Evolutionary conservation across 148 eudicot species (phyloP).

Genomic region (Chenopodium suecicum): DNA sequence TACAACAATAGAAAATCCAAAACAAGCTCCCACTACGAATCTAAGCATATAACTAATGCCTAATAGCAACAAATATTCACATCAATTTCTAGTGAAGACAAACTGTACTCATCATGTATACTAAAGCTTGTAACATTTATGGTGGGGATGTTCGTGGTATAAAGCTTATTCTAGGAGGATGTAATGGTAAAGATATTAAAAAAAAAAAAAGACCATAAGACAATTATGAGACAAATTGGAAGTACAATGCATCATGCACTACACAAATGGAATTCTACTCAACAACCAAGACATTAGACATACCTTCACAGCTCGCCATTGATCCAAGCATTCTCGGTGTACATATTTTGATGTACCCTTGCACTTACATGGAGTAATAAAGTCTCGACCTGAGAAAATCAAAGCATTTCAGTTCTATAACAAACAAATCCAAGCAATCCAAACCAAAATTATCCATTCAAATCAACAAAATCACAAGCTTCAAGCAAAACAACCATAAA

Average conservation of each 20-base stretch:
- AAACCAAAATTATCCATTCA: neutral
- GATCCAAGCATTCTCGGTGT: slow-evolving; percentile 93
- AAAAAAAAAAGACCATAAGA: neutral
- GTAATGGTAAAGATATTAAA: neutral
- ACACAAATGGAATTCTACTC: neutral
- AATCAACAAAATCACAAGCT: neutral
- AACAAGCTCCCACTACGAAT: neutral
- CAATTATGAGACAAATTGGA: neutral
- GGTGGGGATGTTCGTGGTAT: neutral
- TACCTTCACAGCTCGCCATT: slow-evolving; percentile 97
- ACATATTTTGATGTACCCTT: slow-evolving; percentile 94
- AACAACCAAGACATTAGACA: slow-evolving; percentile 12
- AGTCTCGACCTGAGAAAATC: slow-evolving; percentile 73
- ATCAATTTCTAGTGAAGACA: slow-evolving; percentile 3
- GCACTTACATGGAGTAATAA: slow-evolving; percentile 98
- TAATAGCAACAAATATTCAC: neutral
- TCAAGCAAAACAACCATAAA: neutral
- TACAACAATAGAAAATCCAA: neutral
- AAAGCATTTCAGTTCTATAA: neutral
- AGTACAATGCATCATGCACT: neutral
- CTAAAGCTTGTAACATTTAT: neutral
- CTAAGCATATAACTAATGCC: neutral
- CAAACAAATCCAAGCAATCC: neutral
- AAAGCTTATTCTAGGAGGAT: neutral
- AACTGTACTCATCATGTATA: neutral